phyloP scores from a whole-genome alignment of 2,329 filamentous ascomycete species.

The Aspergillus arachidicola region DNA sequence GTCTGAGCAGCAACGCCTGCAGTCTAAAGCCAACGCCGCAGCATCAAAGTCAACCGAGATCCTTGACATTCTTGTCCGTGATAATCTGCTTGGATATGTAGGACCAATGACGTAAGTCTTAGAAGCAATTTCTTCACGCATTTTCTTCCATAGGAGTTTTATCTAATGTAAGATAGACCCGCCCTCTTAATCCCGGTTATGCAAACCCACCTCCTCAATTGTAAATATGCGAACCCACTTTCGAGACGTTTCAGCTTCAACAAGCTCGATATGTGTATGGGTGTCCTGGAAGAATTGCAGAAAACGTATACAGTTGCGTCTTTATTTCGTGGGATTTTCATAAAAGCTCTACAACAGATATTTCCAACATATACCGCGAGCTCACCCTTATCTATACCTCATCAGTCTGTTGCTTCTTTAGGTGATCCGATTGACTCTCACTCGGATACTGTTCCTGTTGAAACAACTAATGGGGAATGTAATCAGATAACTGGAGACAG shows the following conservation, averaged over 20 bases:
- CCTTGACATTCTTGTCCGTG: slow-evolving; percentile 24
- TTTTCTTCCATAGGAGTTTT: background rate
- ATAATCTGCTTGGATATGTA: slow-evolving; percentile 21
- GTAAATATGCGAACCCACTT: slow-evolving; percentile 25
- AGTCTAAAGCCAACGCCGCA: slow-evolving; percentile 21
- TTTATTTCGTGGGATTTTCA: slow-evolving; percentile 30
- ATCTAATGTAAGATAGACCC: slow-evolving; percentile 16
- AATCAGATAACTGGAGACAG: background rate
- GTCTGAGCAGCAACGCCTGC: slow-evolving; percentile 25
- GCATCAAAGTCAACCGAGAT: slow-evolving; percentile 25
- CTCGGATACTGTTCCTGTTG: background rate
- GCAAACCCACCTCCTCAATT: slow-evolving; percentile 35
- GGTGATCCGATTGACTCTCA: background rate
- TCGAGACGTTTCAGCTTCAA: slow-evolving; percentile 31
- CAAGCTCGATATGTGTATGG: slow-evolving; percentile 36
- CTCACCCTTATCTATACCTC: background rate
- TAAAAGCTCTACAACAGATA: slow-evolving; percentile 27
- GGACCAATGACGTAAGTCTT: slow-evolving; percentile 31
- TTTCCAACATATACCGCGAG: slow-evolving; percentile 12
- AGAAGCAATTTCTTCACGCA: background rate
- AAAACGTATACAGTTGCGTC: slow-evolving; percentile 32
- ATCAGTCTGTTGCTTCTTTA: background rate
- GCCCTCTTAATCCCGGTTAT: slow-evolving; percentile 35
- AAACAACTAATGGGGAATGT: background rate
- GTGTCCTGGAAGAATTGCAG: slow-evolving; percentile 35